A percentile compares a stretch with the other conserved stretches of the same genome.
Evolutionary conservation across 371 early-diverging fungal species (phyloP).

Genomic region (Vairimorpha necatrix): DNA sequence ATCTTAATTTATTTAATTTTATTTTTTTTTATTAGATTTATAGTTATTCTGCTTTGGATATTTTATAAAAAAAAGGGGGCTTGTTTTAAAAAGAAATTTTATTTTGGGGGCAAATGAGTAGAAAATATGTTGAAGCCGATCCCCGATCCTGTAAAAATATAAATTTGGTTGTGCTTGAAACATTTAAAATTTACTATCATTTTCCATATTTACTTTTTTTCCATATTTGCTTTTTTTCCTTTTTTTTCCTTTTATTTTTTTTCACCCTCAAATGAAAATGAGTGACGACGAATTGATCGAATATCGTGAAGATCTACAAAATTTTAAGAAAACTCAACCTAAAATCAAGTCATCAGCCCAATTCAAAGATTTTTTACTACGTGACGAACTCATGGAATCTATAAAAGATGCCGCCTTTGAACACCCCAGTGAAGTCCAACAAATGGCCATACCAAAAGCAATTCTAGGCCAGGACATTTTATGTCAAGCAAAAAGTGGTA

Average conservation of each 20-base stretch:
- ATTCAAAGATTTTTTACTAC: constrained; percentile 89
- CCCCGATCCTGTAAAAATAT: no score
- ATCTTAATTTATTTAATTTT: no score
- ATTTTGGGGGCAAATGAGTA: no score
- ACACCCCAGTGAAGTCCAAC: constrained; percentile 70
- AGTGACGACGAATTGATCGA: constrained; percentile 25
- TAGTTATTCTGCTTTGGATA: no score
- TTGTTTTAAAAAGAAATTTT: no score
- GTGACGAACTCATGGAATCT: constrained; percentile 82
- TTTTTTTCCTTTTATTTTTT: background rate
- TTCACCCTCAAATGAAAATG: background rate
- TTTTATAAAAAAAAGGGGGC: no score
- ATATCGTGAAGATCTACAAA: background rate
- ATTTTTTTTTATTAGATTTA: no score
- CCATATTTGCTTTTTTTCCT: no score
- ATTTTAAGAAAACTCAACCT: background rate
- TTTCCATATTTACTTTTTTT: no score
- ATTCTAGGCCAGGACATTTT: constrained; percentile 69
- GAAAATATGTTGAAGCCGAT: no score
- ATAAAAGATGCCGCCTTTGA: constrained; percentile 94
- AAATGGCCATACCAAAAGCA: constrained; percentile 45
- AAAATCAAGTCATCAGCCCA: constrained; percentile 67
- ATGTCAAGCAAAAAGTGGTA: constrained; percentile 87
- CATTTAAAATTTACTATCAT: no score
- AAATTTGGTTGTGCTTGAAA: no score